These are phyloP conservation scores for Ceratocystiopsis brevicomis DNA, from an alignment of 2,329 filamentous ascomycete species.

Conservation along the genomic window DNA sequence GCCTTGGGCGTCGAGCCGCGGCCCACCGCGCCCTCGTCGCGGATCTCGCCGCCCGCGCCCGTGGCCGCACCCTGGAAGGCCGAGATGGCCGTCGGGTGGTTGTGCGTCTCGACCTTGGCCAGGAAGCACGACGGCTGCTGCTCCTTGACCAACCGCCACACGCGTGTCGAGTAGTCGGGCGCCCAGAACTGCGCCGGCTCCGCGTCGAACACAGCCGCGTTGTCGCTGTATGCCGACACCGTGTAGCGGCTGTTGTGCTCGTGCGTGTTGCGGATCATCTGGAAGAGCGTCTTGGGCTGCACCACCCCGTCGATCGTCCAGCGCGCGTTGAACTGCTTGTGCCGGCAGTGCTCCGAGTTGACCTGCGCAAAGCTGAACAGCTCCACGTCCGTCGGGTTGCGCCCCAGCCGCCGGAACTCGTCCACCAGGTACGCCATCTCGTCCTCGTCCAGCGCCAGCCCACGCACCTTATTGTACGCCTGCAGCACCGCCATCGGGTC, in stretches of 20 bases:
- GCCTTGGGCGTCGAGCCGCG: conserved; percentile 85
- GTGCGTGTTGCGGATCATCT: conserved; percentile 94
- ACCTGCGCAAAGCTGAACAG: conserved; percentile 99
- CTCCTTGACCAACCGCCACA: conserved; percentile 78
- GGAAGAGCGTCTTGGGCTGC: conserved; percentile 69
- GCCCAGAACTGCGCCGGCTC: conserved; percentile 63
- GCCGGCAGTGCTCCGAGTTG: conserved; percentile 80
- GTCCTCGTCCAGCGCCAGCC: conserved; percentile 67
- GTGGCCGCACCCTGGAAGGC: conserved; percentile 87
- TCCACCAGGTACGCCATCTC: conserved; percentile 93
- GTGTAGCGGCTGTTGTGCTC: conserved; percentile 62
- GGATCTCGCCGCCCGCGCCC: conserved; percentile 84
- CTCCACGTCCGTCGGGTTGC: conserved; percentile 71
- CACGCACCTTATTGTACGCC: conserved; percentile 66
- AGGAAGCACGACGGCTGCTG: conserved; percentile 53
- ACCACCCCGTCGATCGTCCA: conserved; percentile 83
- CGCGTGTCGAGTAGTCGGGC: conserved; percentile 66
- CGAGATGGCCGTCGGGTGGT: conserved; percentile 90
- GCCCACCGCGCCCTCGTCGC: conserved; percentile 88
- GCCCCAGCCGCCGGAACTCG: conserved; percentile 48
- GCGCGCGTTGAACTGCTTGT: conserved; percentile 88
- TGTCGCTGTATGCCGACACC: conserved; percentile 94
- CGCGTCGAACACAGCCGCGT: conserved; percentile 78
- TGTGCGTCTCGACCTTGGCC: conserved; percentile 93
- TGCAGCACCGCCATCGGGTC: conserved; percentile 54